Conservation (phyloP, 495 filamentous ascomycete species). For the Apodospora peruviana region DNA sequence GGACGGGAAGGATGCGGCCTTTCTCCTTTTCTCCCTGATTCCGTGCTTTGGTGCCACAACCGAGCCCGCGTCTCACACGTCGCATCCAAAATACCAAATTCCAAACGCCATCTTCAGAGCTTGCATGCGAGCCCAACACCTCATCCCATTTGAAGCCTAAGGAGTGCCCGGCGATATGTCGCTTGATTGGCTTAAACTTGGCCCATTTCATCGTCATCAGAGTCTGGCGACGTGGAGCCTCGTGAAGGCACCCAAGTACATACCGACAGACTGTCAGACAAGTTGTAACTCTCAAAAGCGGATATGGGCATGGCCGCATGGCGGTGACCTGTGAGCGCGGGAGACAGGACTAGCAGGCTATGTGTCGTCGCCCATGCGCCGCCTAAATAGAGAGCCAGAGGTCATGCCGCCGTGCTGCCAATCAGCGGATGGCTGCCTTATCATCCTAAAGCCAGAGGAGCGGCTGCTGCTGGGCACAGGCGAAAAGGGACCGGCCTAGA, state of each 20-base stretch:
- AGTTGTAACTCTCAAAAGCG: too few relatives aligned
- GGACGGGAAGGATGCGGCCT: too few relatives aligned
- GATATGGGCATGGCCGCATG: neutral
- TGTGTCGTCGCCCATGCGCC: neutral
- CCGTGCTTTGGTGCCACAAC: neutral
- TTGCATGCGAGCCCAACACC: constrained; percentile 1
- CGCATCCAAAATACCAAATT: neutral
- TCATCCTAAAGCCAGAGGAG: too few relatives aligned
- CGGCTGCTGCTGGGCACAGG: too few relatives aligned
- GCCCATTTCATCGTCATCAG: too few relatives aligned
- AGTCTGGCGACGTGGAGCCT: too few relatives aligned
- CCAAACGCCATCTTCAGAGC: neutral
- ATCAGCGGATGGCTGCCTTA: neutral
- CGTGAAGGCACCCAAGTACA: too few relatives aligned
- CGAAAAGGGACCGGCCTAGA: too few relatives aligned
- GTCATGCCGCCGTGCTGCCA: neutral
- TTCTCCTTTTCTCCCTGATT: neutral
- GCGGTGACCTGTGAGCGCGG: neutral
- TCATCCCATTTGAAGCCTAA: neutral
- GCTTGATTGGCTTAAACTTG: too few relatives aligned
- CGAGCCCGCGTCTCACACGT: neutral
- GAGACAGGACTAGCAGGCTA: neutral
- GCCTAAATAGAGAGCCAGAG: neutral
- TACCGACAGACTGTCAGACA: too few relatives aligned
- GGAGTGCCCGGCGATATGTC: too few relatives aligned